Conservation (phyloP, 2,329 filamentous ascomycete genomes). For the Arthroderma sp. region DNA sequence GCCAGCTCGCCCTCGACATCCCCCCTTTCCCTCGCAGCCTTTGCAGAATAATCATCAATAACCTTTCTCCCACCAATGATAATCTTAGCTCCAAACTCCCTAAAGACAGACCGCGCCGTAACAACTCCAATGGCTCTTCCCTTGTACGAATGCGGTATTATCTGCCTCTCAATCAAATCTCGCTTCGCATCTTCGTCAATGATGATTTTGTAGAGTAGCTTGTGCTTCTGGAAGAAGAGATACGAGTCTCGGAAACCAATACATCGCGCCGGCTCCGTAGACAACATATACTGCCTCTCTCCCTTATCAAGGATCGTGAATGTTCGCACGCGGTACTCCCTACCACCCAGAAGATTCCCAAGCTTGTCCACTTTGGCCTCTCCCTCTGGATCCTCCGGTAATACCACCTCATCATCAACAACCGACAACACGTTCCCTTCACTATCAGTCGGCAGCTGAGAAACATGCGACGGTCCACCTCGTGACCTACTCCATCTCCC, state of each 20-base stretch:
- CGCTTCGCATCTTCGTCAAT: slow-evolving; percentile 95
- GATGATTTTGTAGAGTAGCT: slow-evolving; percentile 93
- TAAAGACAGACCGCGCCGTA: slow-evolving; percentile 88
- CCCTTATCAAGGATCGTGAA: slow-evolving; percentile 81
- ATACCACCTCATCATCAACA: slow-evolving; percentile 75
- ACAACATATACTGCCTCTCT: slow-evolving; percentile 89
- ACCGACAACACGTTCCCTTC: slow-evolving; percentile 88
- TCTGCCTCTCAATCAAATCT: slow-evolving; percentile 85
- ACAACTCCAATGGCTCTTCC: slow-evolving; percentile 94
- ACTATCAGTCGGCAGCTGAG: slow-evolving; percentile 77
- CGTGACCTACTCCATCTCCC: slow-evolving; percentile 62
- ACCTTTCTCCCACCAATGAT: slow-evolving; percentile 80
- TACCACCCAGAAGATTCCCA: slow-evolving; percentile 66
- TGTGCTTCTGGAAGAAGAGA: slow-evolving; percentile 97
- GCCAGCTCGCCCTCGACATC: slow-evolving; percentile 79
- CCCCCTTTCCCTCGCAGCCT: slow-evolving; percentile 60
- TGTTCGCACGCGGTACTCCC: slow-evolving; percentile 89
- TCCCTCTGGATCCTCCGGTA: slow-evolving; percentile 77
- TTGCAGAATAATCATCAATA: slow-evolving; percentile 77
- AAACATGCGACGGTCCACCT: slow-evolving; percentile 60
- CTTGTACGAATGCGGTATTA: slow-evolving; percentile 98
- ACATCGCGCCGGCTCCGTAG: slow-evolving; percentile 90
- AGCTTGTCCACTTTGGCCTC: slow-evolving; percentile 88
- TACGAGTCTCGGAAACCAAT: slow-evolving; percentile 97
- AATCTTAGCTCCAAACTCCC: slow-evolving; percentile 90